Percentiles rank a stretch among this genome's conserved stretches.
phyloP scores from a whole-genome alignment of 2,329 filamentous ascomycete species.

The Colletotrichum musae region DNA sequence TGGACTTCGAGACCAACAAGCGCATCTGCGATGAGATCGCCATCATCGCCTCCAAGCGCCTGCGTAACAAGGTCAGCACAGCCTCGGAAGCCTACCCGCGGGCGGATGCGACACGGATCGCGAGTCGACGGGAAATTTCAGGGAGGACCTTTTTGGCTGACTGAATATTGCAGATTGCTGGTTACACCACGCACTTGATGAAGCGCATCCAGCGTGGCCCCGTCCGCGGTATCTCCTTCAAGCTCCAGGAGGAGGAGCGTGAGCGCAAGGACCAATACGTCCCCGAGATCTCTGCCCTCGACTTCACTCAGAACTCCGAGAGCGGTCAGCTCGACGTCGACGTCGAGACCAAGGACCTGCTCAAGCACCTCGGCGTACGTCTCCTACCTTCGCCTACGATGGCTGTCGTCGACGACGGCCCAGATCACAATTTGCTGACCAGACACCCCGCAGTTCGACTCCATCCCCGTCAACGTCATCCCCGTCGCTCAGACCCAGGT shows the following conservation, averaged over 20 bases:
- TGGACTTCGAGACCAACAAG: constrained; percentile 99
- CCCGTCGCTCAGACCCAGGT: constrained; percentile 90
- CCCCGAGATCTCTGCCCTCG: constrained; percentile 97
- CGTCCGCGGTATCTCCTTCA: constrained; percentile 99
- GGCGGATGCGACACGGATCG: background rate
- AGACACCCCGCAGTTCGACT: constrained; percentile 81
- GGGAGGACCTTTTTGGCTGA: constrained; percentile 15
- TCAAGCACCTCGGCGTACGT: constrained; percentile 99
- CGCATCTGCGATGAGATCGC: constrained; percentile 99
- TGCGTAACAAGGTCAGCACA: constrained; percentile 92
- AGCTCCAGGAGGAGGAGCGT: constrained; percentile 99
- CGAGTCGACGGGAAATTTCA: background rate
- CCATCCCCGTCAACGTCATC: constrained; percentile 96
- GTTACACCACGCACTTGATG: constrained; percentile 99
- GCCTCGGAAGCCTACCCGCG: background rate
- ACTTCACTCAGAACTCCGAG: constrained; percentile 96
- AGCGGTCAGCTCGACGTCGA: constrained; percentile 95
- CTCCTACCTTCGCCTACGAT: background rate
- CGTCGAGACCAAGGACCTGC: constrained; percentile 97
- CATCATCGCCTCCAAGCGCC: constrained; percentile 98
- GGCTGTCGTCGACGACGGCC: background rate
- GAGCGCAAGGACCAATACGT: constrained; percentile 99
- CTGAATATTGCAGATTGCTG: constrained; percentile 79
- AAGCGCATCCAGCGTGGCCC: constrained; percentile 99
- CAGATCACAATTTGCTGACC: constrained; percentile 47